Conservation (phyloP, 1,284 basidiomycete species). For the Puccinia novopanici region DNA sequence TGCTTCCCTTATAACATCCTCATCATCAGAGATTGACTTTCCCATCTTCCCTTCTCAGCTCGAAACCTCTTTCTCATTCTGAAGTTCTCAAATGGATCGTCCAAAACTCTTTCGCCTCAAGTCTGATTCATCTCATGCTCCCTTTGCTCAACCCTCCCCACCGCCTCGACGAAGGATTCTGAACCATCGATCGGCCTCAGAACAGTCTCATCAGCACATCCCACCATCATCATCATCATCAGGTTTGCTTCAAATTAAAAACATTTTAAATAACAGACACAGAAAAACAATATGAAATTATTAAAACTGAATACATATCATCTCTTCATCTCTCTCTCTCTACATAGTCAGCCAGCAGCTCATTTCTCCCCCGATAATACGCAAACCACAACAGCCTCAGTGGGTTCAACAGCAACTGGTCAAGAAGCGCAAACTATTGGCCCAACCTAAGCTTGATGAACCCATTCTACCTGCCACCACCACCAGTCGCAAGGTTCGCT, state of each 20-base stretch:
- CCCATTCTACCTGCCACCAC: background rate
- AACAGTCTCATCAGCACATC: background rate
- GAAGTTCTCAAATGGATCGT: background rate
- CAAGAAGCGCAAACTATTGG: constrained; percentile 16
- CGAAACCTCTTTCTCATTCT: too few relatives aligned
- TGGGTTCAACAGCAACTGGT: constrained; percentile 10
- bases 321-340: too few relatives aligned
- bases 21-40: too few relatives aligned
- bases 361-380: constrained; percentile 10
- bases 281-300: background rate
- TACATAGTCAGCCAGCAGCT: background rate
- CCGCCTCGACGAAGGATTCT: constrained; percentile 15
- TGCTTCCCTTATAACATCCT: too few relatives aligned
- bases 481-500: constrained; percentile 6
- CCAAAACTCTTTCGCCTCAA: constrained; percentile 2
- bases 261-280: background rate
- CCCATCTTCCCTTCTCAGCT: too few relatives aligned
- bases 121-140: constrained; percentile 12
- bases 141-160: constrained; percentile 20
- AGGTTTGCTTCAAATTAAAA: background rate
- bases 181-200: background rate
- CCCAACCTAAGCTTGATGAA: background rate
- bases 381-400: background rate
- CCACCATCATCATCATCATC: constrained; percentile 6
- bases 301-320: too few relatives aligned